phyloP scores from a whole-genome alignment of 2,329 filamentous ascomycete genomes.

The Huntiella abstrusa region DNA sequence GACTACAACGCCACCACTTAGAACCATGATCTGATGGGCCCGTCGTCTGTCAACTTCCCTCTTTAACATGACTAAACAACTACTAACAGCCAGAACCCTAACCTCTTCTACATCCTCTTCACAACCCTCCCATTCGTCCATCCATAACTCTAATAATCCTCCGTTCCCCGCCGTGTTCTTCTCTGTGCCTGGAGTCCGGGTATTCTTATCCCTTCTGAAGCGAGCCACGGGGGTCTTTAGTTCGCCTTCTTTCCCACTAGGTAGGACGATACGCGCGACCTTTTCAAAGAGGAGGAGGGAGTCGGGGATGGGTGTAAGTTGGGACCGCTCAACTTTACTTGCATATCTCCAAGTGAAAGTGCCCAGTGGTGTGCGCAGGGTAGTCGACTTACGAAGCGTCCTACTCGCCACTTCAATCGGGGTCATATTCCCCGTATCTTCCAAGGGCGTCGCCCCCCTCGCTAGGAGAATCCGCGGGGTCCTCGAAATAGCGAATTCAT shows the following conservation, averaged over 20 bases:
- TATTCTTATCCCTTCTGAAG: conserved; percentile 23
- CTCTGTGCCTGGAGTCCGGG: conserved; percentile 22
- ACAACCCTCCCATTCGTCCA: conserved; percentile 18
- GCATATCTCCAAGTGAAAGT: conserved; percentile 39
- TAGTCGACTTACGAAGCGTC: conserved; percentile 20
- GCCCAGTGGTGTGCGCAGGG: conserved; percentile 29
- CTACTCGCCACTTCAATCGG: conserved; percentile 16
- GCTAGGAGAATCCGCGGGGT: conserved; percentile 25
- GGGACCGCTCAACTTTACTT: conserved; percentile 26
- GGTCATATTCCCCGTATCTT: too few species aligned
- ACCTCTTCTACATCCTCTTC: conserved; percentile 17
- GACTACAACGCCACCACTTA: conserved; percentile 10
- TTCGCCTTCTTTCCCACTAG: conserved; percentile 15
- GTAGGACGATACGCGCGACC: conserved; percentile 19
- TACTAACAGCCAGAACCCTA: conserved; percentile 31
- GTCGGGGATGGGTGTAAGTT: conserved; percentile 17
- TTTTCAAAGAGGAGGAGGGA: conserved; percentile 33
- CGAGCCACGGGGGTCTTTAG: conserved; percentile 21
- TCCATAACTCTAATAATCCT: conserved; percentile 27
- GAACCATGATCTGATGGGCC: conserved; percentile 26
- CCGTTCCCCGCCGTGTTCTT: conserved; percentile 29
- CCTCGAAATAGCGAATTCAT: conserved; percentile 35
- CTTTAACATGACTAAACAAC: conserved; percentile 43
- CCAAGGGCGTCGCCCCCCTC: too few species aligned
- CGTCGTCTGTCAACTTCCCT: conserved; percentile 42